phyloP scores from a whole-genome alignment of 108 stramenopile genomes.

The Skeletonema menzelii region DNA sequence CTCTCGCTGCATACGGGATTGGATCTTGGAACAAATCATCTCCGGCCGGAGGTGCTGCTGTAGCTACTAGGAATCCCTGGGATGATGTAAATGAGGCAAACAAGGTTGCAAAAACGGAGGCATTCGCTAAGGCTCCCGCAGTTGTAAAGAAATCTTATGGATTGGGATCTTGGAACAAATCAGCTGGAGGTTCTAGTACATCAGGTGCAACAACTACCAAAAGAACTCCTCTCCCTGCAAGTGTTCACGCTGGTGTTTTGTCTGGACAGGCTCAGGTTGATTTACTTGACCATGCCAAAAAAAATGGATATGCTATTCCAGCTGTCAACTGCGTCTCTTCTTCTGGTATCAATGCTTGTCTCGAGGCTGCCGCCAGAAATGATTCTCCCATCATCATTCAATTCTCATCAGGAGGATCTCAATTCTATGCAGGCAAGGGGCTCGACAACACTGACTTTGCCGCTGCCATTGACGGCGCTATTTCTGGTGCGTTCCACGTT shows the following conservation, averaged over 20 bases:
- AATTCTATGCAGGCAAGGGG: conserved; percentile 90
- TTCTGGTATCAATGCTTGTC: conserved; percentile 81
- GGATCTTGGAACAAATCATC: background rate
- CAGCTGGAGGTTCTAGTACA: background rate
- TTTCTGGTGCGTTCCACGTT: conserved; percentile 89
- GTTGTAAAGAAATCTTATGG: background rate
- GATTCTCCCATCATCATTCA: conserved; percentile 88
- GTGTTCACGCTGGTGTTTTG: conserved; percentile 76
- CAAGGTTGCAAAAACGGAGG: background rate
- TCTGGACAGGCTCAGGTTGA: conserved; percentile 71
- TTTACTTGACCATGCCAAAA: conserved; percentile 74
- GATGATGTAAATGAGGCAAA: background rate
- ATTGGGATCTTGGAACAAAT: background rate
- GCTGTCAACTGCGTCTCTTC: conserved; percentile 89
- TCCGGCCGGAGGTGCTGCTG: background rate
- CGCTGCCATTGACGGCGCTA: conserved; percentile 84
- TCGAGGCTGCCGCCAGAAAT: conserved; percentile 82
- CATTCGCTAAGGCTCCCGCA: background rate
- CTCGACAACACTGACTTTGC: conserved; percentile 75
- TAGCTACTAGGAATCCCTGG: background rate
- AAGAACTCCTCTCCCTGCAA: conserved; percentile 48
- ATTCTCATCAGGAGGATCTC: conserved; percentile 76
- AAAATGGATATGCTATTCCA: conserved; percentile 85
- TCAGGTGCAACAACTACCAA: background rate
- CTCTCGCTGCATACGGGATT: background rate